A percentile compares a stretch with the other conserved stretches of the same genome.
Conservation (phyloP, 768 basidiomycete genomes). For the Mycena metata region DNA sequence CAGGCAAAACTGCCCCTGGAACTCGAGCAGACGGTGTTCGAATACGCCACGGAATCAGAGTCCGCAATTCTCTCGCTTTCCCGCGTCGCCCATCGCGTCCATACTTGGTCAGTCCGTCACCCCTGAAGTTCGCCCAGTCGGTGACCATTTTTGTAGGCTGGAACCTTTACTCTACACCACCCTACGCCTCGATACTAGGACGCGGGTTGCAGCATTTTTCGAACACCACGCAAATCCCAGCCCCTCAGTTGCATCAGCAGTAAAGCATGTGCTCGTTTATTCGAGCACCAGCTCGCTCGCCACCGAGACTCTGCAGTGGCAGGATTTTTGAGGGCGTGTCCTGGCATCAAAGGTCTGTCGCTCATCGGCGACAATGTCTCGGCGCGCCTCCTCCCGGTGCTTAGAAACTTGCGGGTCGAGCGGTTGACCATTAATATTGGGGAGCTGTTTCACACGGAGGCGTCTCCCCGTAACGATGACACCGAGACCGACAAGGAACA, state of each 20-base stretch:
- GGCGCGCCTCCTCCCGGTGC: neutral
- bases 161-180: constrained; percentile 13
- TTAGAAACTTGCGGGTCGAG: constrained; percentile 4
- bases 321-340: neutral
- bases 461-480: neutral
- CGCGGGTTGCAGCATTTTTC: neutral
- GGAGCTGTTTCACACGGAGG: neutral
- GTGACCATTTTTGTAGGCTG: neutral
- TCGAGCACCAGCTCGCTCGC: neutral
- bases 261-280: constrained; percentile 13
- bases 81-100: constrained; percentile 17
- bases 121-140: neutral
- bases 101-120: neutral
- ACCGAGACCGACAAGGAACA: neutral
- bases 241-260: constrained; percentile 5
- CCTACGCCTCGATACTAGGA: neutral
- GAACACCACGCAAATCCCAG: neutral
- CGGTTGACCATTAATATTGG: neutral
- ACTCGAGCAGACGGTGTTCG: constrained; percentile 3
- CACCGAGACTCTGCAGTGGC: neutral
- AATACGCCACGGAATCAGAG: neutral
- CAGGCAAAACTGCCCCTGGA: neutral
- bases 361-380: neutral
- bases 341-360: neutral
- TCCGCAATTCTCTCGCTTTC: neutral